These are phyloP conservation scores for Curvularia lunata DNA, from an alignment of 2,329 filamentous ascomycete species.

Conservation along the genomic window DNA sequence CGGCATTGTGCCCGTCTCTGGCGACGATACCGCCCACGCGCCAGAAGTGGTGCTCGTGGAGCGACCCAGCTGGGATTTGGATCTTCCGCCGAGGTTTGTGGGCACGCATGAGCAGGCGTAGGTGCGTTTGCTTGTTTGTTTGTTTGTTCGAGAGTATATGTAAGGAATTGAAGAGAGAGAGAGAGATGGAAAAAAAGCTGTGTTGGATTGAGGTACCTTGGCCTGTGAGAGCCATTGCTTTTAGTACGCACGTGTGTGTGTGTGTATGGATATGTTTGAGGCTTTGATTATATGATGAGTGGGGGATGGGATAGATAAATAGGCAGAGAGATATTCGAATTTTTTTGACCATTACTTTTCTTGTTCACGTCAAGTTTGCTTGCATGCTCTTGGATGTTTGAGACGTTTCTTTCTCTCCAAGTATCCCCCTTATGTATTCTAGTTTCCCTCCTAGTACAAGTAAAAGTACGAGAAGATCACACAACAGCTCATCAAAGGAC, in stretches of 20 bases:
- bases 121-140: not conserved
- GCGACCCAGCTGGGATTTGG: slow-evolving; percentile 81
- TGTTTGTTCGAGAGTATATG: not conserved
- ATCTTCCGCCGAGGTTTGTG: slow-evolving; percentile 71
- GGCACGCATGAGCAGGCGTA: slow-evolving; percentile 42
- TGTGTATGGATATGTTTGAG: not conserved
- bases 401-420: no score
- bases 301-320: not conserved
- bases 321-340: not conserved
- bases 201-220: not conserved
- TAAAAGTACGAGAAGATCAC: not conserved
- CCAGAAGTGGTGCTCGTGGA: slow-evolving; percentile 89
- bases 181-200: not conserved
- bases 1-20: slow-evolving; percentile 66
- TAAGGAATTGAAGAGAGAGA: not conserved
- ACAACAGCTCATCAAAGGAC: not conserved
- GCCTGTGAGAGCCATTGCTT: no score
- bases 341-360: no score
- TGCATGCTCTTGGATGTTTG: no score
- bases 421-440: no score
- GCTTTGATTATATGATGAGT: not conserved
- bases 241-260: not conserved
- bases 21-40: slow-evolving; percentile 41
- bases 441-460: no score
- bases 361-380: no score